These are phyloP conservation scores for Leccinum ochraceum DNA, from an alignment of 768 basidiomycete species.

Conservation along the genomic window DNA sequence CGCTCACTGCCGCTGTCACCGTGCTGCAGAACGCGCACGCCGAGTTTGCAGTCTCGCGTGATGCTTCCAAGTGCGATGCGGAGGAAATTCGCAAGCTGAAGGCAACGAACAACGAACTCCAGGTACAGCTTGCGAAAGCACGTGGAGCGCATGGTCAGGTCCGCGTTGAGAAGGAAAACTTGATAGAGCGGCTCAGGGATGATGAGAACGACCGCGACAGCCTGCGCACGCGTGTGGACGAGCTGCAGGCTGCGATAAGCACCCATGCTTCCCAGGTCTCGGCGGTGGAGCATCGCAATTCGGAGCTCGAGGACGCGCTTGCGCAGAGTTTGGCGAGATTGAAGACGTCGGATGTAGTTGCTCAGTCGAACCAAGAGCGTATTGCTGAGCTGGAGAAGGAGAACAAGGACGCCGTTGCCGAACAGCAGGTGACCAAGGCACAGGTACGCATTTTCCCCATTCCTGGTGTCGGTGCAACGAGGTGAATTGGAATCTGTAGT, in stretches of 20 bases:
- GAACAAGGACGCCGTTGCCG: conserved; percentile 53
- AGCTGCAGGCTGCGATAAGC: conserved; percentile 45
- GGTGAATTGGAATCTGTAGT: conserved; percentile 38
- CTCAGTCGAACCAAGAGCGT: conserved; percentile 59
- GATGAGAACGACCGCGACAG: conserved; percentile 68
- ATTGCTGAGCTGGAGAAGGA: conserved; percentile 62
- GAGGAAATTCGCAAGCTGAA: conserved; percentile 66
- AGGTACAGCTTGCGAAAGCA: conserved; percentile 73
- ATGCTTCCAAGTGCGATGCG: conserved; percentile 58
- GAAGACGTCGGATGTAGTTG: conserved; percentile 69
- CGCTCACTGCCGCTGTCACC: conserved; percentile 51
- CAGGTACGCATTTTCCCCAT: conserved; percentile 48
- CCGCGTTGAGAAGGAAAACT: conserved; percentile 78
- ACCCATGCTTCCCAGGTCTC: conserved; percentile 48
- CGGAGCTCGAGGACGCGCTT: conserved; percentile 72
- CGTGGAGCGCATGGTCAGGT: conserved; percentile 76
- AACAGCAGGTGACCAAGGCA: conserved; percentile 56
- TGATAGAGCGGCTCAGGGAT: conserved; percentile 59
- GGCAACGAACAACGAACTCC: conserved; percentile 60
- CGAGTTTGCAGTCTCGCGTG: conserved; percentile 59
- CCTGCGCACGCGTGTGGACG: conserved; percentile 56
- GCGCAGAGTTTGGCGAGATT: conserved; percentile 69
- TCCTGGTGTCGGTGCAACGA: neutral
- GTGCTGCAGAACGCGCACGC: conserved; percentile 61
- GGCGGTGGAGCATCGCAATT: conserved; percentile 49